A percentile compares a stretch with the other conserved stretches of the same genome.
phyloP scores from a whole-genome alignment of 192 early-diverging fungal genomes.

The Entrophospora sp. region DNA sequence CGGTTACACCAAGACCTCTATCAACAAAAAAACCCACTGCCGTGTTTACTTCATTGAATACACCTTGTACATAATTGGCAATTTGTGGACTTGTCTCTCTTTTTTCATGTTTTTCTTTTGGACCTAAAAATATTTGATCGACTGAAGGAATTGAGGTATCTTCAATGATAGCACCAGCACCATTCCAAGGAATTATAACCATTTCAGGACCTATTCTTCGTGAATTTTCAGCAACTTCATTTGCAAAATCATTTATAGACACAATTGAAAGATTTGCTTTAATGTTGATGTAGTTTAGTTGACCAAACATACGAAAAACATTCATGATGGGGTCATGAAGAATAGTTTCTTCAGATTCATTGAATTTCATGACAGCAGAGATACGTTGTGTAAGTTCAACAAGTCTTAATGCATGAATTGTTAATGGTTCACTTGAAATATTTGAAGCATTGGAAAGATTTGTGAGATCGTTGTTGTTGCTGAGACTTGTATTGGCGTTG shows the following conservation, averaged over 20 bases:
- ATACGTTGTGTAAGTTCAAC: conserved; percentile 73
- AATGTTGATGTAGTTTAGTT: conserved; percentile 58
- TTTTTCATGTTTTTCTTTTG: neutral
- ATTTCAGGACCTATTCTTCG: conserved; percentile 45
- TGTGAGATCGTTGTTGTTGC: no score
- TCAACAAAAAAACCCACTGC: conserved; percentile 64
- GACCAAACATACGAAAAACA: conserved; percentile 76
- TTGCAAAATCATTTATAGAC: conserved; percentile 57
- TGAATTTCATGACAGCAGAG: conserved; percentile 71
- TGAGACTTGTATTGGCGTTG: no score
- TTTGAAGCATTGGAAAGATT: no score
- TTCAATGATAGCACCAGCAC: conserved; percentile 8
- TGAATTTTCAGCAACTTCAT: conserved; percentile 49
- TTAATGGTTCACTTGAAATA: conserved; percentile 24
- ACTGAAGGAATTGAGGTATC: neutral
- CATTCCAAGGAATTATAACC: conserved; percentile 32
- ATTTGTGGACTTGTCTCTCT: conserved; percentile 35
- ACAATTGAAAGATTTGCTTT: conserved; percentile 52
- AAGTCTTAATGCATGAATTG: conserved; percentile 60
- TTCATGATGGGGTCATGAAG: conserved; percentile 67
- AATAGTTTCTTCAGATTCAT: conserved; percentile 52
- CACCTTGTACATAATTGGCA: conserved; percentile 34
- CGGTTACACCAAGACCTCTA: conserved; percentile 55
- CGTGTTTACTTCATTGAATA: conserved; percentile 25
- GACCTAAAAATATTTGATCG: neutral